These are phyloP conservation scores for Escallonia rubra DNA, from an alignment of 129 eudicot species.

Conservation along the genomic window DNA sequence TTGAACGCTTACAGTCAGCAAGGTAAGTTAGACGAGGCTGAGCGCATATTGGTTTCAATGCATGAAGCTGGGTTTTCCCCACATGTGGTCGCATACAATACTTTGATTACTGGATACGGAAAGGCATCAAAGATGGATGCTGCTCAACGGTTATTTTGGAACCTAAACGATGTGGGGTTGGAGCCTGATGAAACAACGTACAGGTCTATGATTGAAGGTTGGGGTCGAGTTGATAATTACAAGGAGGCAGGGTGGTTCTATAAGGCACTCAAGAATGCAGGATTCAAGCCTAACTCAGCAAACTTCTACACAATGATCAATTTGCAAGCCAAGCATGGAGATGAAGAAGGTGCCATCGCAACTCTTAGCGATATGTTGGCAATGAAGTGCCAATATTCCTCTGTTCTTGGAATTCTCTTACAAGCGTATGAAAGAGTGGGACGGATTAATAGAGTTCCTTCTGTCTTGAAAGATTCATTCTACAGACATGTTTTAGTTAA, in stretches of 20 bases:
- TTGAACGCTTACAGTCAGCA: slow-evolving; percentile 84
- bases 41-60: slow-evolving; percentile 51
- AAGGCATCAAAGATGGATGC: slow-evolving; percentile 66
- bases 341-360: slow-evolving; percentile 50
- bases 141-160: slow-evolving; percentile 45
- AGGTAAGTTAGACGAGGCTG: slow-evolving; percentile 74
- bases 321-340: slow-evolving; percentile 66
- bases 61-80: slow-evolving; percentile 62
- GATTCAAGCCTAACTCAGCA: slow-evolving; percentile 67
- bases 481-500: slow-evolving; percentile 54
- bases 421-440: slow-evolving; percentile 79
- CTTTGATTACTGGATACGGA: slow-evolving; percentile 87
- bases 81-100: slow-evolving; percentile 79
- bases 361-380: slow-evolving; percentile 60
- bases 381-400: slow-evolving; percentile 73
- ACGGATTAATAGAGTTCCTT: slow-evolving; percentile 48
- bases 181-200: slow-evolving; percentile 83
- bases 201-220: slow-evolving; percentile 95
- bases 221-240: slow-evolving; percentile 66
- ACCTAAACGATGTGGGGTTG: slow-evolving; percentile 45
- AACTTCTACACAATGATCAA: slow-evolving; percentile 78
- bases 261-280: slow-evolving; percentile 42
- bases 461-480: slow-evolving; percentile 47
- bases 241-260: slow-evolving; percentile 57
- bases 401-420: slow-evolving; percentile 64